A percentile compares a stretch with the other conserved stretches of the same genome.
These are phyloP conservation scores for Cyberlindnera galapagoensis DNA, from an alignment of 805 yeast genomes.

Conservation along the genomic window DNA sequence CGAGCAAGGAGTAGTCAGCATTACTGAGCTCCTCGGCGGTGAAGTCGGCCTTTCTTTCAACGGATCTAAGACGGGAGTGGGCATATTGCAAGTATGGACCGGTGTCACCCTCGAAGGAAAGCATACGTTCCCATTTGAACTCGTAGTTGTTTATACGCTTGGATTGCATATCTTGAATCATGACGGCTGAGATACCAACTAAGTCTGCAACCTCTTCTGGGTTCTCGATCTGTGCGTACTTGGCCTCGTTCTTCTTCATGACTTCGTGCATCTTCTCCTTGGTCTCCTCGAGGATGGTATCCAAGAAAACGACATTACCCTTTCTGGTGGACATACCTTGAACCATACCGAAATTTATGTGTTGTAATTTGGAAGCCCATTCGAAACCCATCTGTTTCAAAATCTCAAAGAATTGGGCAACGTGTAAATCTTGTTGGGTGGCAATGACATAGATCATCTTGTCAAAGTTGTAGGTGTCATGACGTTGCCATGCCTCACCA, in stretches of 20 bases:
- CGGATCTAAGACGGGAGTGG: slow-evolving; percentile 92
- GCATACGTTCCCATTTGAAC: slow-evolving; percentile 97
- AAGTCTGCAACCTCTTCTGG: slow-evolving; percentile 95
- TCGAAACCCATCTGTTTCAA: slow-evolving; percentile 83
- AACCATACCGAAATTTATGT: slow-evolving; percentile 95
- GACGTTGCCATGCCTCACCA: slow-evolving; percentile 92
- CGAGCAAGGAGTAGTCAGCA: slow-evolving; percentile 56
- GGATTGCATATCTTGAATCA: slow-evolving; percentile 98
- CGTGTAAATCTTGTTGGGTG: slow-evolving; percentile 90
- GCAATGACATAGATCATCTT: slow-evolving; percentile 97
- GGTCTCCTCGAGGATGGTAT: slow-evolving; percentile 87
- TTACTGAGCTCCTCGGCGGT: slow-evolving; percentile 34
- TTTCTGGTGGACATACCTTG: slow-evolving; percentile 97
- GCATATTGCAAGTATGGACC: slow-evolving; percentile 99
- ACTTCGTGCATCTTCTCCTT: slow-evolving; percentile 93
- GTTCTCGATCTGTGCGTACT: slow-evolving; percentile 86
- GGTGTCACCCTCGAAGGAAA: slow-evolving; percentile 97
- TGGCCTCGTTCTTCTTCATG: slow-evolving; percentile 85
- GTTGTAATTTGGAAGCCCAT: slow-evolving; percentile 78
- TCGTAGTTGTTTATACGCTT: slow-evolving; percentile 94
- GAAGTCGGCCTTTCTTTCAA: slow-evolving; percentile 76
- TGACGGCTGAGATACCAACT: slow-evolving; percentile 94
- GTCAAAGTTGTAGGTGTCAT: slow-evolving; percentile 78
- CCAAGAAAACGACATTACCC: slow-evolving; percentile 98
- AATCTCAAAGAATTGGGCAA: slow-evolving; percentile 90